Base-by-base conservation (phyloP, 306 rosid genomes). In the Sophora flavescens region DNA sequence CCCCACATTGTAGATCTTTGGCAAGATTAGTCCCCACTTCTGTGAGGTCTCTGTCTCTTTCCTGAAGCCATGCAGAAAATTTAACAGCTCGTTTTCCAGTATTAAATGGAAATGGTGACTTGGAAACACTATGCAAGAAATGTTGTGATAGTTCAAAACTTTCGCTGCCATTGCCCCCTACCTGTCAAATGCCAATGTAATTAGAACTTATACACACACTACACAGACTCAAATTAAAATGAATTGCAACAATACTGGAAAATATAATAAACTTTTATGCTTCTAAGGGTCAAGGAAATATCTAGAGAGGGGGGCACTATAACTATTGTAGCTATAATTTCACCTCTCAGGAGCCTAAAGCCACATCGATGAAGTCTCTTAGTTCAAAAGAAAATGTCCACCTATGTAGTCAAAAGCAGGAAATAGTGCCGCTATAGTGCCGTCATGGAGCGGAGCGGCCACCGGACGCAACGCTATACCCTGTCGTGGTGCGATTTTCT, bases 1-100 rank as follows among this genome's bases (percentile, higher is more conserved):
- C 97, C 62, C 97, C 97, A 50, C 97, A 95, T 58, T 92, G 97
- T 70, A 95, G 84, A 81, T 92, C 92, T 70, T 84, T 84, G 39
- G 84, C 18, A 80, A 95, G 93, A 86, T 83, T 59, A 50, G 84
- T 58, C 32, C 91, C 97, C 53, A 83, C 75, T 68, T 77, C 89
- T 74, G 68, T 80, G 16, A 92, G 93, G 74, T 85, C 96, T 77
- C 62, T 88, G 13, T 82, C 87, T 82, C 76, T 88, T 81, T 90
- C 96, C 45, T 50, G 79, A 42, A 95, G 91, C 93, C 91, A 90
- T 2, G 54, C 74, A 67, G 91, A 83, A 65, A 92, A 88, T 74
- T 84, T 88, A 54, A 85, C 79, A 70, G 96, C 96, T 77, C 83
- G 87, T 58, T 82, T 87, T 82, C 93, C 97, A 60, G 96, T 85